phyloP scores from a whole-genome alignment of 2,329 filamentous ascomycete species.

The Ambrosiella beaveri region DNA sequence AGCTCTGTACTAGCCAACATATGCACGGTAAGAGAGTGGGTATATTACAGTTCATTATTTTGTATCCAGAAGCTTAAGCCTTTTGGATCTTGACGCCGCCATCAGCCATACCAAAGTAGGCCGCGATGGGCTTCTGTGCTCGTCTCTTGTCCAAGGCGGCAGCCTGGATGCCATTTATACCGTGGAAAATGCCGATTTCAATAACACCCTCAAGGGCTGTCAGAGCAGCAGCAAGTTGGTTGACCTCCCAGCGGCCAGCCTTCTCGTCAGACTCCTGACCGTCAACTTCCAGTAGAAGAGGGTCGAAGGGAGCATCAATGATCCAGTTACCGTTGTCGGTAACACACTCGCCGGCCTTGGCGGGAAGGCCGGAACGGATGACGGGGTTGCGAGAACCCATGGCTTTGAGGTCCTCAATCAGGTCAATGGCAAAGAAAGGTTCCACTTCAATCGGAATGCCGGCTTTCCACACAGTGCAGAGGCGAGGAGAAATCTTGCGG shows the following conservation, averaged over 20 bases:
- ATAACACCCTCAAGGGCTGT: constrained; percentile 62
- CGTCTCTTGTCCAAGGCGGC: constrained; percentile 36
- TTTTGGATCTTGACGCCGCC: constrained; percentile 24
- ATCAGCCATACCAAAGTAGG: constrained; percentile 85
- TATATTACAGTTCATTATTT: background rate
- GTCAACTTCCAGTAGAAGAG: constrained; percentile 47
- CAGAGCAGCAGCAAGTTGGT: constrained; percentile 47
- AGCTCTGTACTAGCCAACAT: background rate
- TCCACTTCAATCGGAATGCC: constrained; percentile 82
- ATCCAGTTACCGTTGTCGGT: constrained; percentile 52
- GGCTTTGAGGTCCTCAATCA: constrained; percentile 52
- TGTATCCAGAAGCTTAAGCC: background rate
- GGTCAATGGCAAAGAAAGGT: constrained; percentile 62
- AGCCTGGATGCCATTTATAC: constrained; percentile 56
- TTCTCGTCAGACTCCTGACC: constrained; percentile 26
- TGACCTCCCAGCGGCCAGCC: constrained; percentile 36
- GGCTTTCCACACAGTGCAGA: constrained; percentile 60
- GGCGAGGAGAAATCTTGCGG: constrained; percentile 64
- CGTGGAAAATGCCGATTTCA: constrained; percentile 82
- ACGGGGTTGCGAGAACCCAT: constrained; percentile 57
- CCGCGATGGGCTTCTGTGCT: constrained; percentile 80
- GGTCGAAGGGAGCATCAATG: constrained; percentile 76
- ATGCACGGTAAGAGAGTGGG: background rate
- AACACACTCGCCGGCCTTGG: constrained; percentile 63
- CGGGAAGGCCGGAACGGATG: constrained; percentile 54